phyloP scores from a whole-genome alignment of 345 rosid genomes.

The Mangifera indica region DNA sequence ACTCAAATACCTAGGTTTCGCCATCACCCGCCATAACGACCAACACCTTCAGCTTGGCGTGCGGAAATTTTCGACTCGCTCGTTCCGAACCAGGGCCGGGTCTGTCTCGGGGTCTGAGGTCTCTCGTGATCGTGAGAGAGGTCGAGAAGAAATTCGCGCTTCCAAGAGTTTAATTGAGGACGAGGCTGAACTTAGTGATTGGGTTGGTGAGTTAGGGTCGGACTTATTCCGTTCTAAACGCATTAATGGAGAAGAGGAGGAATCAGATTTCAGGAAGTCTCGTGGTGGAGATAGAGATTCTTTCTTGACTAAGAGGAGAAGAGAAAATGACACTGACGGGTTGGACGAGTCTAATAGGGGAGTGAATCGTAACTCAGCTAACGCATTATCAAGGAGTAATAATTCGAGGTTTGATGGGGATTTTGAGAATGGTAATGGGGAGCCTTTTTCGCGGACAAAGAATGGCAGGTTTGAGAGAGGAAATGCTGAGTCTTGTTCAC shows the following conservation, averaged over 20 bases:
- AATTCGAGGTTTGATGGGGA: constrained; percentile 23
- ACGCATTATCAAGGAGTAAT: constrained; percentile 35
- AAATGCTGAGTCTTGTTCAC: constrained; percentile 18
- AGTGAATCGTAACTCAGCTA: constrained; percentile 31
- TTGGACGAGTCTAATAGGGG: constrained; percentile 39
- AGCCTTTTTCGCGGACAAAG: constrained; percentile 19
- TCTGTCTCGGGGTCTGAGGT: constrained; percentile 28
- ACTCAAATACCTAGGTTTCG: constrained; percentile 30
- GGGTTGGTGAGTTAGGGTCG: constrained; percentile 64
- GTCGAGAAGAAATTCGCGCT: constrained; percentile 29
- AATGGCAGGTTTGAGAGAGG: constrained; percentile 15
- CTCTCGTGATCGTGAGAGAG: constrained; percentile 21
- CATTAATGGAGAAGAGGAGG: constrained; percentile 26
- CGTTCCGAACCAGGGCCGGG: constrained; percentile 34
- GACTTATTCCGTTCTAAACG: constrained; percentile 34
- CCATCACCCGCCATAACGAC: constrained; percentile 17
- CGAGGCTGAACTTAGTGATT: constrained; percentile 84
- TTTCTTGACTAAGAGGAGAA: constrained; percentile 32
- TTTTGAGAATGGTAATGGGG: constrained; percentile 6
- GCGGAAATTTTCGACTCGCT: constrained; percentile 43
- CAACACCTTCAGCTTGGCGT: constrained; percentile 5
- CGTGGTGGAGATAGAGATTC: constrained; percentile 28
- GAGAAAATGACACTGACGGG: constrained; percentile 33
- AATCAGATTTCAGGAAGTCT: constrained; percentile 26
- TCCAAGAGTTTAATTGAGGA: constrained; percentile 84